Conservation (phyloP, 1,284 basidiomycete genomes). For the Pseudozyma hubeiensis region DNA sequence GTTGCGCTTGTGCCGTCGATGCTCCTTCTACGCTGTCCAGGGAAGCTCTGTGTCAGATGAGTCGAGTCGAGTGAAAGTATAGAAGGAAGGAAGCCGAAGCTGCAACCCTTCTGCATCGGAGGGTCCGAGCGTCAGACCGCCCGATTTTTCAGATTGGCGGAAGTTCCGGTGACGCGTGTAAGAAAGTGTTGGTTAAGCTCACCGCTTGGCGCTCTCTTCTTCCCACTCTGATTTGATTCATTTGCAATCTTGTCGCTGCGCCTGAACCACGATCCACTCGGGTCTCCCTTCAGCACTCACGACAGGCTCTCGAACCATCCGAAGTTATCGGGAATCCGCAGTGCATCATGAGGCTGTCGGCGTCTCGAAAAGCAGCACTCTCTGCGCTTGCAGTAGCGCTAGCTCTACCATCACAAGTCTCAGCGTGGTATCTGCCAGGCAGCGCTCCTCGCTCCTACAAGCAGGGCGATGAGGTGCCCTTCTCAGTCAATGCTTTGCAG, state of each 20-base stretch:
- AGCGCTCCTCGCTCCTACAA: slow-evolving; percentile 68
- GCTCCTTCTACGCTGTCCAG: too few species aligned
- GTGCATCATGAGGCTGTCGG: slow-evolving; percentile 25
- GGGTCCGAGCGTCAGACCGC: slow-evolving; percentile 7
- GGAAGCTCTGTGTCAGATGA: too few species aligned
- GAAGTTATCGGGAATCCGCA: neutral
- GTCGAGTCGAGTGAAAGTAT: too few species aligned
- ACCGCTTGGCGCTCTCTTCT: neutral
- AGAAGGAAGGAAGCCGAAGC: too few species aligned
- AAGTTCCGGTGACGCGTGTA: too few species aligned
- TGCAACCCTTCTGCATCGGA: neutral
- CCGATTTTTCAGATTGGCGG: neutral
- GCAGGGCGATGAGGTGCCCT: slow-evolving; percentile 66
- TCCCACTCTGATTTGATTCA: neutral
- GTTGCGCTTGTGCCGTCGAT: too few species aligned
- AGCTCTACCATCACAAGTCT: slow-evolving; percentile 16
- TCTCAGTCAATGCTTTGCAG: slow-evolving; percentile 68
- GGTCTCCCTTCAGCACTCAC: neutral
- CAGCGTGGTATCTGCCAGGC: slow-evolving; percentile 69
- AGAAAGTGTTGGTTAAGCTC: too few species aligned
- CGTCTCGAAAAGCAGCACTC: slow-evolving; percentile 12
- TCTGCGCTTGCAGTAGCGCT: slow-evolving; percentile 23
- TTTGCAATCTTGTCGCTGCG: too few species aligned
- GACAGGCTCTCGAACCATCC: neutral
- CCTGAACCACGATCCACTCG: too few species aligned